Base-by-base conservation (phyloP, 257 asterid species). In the Salvia miltiorrhiza region DNA sequence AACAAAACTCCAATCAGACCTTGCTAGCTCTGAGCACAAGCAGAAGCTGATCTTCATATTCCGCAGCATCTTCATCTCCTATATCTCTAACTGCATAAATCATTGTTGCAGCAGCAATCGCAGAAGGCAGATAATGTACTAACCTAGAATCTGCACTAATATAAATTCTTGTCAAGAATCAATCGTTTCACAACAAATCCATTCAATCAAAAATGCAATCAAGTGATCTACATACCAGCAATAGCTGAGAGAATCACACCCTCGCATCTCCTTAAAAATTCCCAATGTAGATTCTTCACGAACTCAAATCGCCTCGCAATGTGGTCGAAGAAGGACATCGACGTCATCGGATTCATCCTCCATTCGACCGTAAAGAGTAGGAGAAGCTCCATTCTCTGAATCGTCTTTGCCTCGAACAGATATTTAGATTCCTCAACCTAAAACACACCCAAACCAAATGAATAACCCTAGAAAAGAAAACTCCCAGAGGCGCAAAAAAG, bases 331-430 rank as follows among this genome's bases (percentile, higher is more conserved):
- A 84, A 93, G 1, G 96, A 81, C 35, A 90, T 61, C 9, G 99
- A 96, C 3, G 99, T 93, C 70, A 87, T 97, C 1, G 84, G 91
- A 71, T 83, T 87, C 94, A 89, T 88, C 82, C 73, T 88, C 99
- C 99, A 93, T 64, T 82, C 75, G 39, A 92, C 87, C 4, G 92
- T 77, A 7, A 94, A 83, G 63, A 92, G 92, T 63, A 92, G 85
- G 81, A 89, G 70, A 37, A 89, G 84, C 80, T 92, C 98, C 96
- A 90, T 88, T 72, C 96, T 90, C 85, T 86, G 91, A 45, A 93
- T 84, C 37, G 98, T 88, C 82, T 86, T 84, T 11, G 97, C 89
- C 78, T 89, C 97, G 50, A 92, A 92, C 70, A 89, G 71, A 79
- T 78, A 89, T 73, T 80, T 86, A 0, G 88, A 77, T 60, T 87